phyloP scores from a whole-genome alignment of 1,284 basidiomycete genomes.

The Ustilago loliicola region DNA sequence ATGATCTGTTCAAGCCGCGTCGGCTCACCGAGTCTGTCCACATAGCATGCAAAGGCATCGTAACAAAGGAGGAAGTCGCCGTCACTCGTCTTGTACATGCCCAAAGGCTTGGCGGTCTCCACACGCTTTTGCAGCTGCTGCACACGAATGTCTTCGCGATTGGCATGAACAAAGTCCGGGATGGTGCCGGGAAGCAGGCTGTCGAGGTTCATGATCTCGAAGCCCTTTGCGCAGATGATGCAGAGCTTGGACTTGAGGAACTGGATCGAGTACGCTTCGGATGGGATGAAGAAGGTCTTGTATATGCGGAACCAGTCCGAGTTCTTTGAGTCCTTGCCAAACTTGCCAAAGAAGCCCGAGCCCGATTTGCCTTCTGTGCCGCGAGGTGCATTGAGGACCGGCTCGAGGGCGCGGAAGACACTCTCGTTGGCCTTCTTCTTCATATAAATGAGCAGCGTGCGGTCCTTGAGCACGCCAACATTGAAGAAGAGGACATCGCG shows the following conservation, averaged over 20 bases:
- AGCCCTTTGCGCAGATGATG: slow-evolving; percentile 91
- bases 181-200: slow-evolving; percentile 87
- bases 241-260: slow-evolving; percentile 92
- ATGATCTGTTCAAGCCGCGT: slow-evolving; percentile 79
- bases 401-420: slow-evolving; percentile 92
- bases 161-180: slow-evolving; percentile 75
- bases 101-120: slow-evolving; percentile 82
- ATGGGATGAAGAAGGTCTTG: slow-evolving; percentile 91
- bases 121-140: slow-evolving; percentile 83
- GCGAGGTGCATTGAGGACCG: slow-evolving; percentile 82
- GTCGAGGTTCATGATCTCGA: slow-evolving; percentile 88
- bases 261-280: slow-evolving; percentile 87
- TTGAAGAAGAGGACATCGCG: slow-evolving; percentile 95
- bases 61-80: slow-evolving; percentile 94
- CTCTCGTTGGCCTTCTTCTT: slow-evolving; percentile 92
- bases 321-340: slow-evolving; percentile 81
- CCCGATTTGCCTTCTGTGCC: slow-evolving; percentile 79
- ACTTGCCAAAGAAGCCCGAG: slow-evolving; percentile 76
- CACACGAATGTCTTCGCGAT: slow-evolving; percentile 78
- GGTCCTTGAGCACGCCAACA: slow-evolving; percentile 84
- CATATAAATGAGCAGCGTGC: slow-evolving; percentile 93
- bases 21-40: slow-evolving; percentile 60
- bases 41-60: slow-evolving; percentile 88
- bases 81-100: slow-evolving; percentile 84
- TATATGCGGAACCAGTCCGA: slow-evolving; percentile 93